Base-by-base conservation (phyloP, 768 basidiomycete species). In the Wakefieldia striispora region DNA sequence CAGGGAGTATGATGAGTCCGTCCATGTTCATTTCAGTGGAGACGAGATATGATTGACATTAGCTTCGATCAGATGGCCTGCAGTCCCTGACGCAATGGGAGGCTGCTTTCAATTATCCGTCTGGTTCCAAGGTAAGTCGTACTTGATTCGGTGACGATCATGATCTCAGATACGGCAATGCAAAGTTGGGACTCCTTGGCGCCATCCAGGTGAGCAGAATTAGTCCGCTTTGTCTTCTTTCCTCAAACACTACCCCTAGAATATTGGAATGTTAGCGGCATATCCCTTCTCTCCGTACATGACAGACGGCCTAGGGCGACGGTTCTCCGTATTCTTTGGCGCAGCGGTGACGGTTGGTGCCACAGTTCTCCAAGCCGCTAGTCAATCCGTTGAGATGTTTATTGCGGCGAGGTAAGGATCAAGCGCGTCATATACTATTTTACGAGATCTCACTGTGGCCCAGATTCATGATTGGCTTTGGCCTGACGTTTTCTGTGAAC, bases 331-430 rank as follows among this genome's bases (percentile, higher is more conserved):
- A 12, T 36, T 68, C 19, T 48, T 74, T 24, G 74, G 75, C 11
- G 72, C 74, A 3, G 39, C 57, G 45, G 61, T 72, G 57, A 73
- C 74, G 66, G 56, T 70, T 40, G 60, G 54, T 16, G 74, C 70
- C 14, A 71, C 71, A 12, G 63, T 64, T 40, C 41, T 74, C 21
- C 73, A 76, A 49, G 67, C 69, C 17, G 66, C 66, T 3, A 61
- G 71, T 26, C 63, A 72, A 26, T 70, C 65, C n/a, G 63, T 75
- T 34, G 60, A 65, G 41, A 74, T 74, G 70, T 75, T 76, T 58
- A 73, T 73, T 49, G 73, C 67, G 23, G 71, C 40, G 5, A 57
- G 34, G 42, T 16, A 21, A 29, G 27, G 6, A 29, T 29, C 27
- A 29, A 8, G 8, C 27, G 27, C 11, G 27, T 29, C 9, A 9